Evolutionary conservation across 2,329 filamentous ascomycete genomes (phyloP).

Genomic region (Blumeria graminis): DNA sequence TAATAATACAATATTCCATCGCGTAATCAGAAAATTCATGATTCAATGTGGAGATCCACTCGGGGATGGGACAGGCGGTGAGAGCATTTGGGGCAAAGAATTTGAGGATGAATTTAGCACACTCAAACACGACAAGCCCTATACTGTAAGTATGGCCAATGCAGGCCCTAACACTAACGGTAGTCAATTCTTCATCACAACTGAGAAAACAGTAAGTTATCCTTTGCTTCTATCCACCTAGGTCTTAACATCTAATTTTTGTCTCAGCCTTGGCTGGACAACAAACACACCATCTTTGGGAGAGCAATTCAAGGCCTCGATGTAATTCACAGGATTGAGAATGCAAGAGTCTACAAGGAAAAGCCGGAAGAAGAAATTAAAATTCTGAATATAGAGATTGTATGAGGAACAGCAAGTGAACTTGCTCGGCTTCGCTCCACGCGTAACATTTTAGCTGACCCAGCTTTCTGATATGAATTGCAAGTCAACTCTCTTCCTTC

Average conservation of each 20-base stretch:
- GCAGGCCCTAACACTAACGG: slow-evolving; percentile 88
- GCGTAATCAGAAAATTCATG: slow-evolving; percentile 97
- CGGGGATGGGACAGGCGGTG: slow-evolving; percentile 72
- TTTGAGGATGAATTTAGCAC: slow-evolving; percentile 87
- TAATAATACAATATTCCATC: slow-evolving; percentile 93
- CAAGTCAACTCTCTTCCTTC: too few species aligned
- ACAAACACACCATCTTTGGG: slow-evolving; percentile 91
- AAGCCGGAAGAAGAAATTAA: slow-evolving; percentile 95
- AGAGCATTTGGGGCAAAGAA: slow-evolving; percentile 78
- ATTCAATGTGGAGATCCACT: slow-evolving; percentile 70
- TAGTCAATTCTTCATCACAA: slow-evolving; percentile 96
- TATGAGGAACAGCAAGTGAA: slow-evolving; percentile 5
- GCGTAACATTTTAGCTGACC: too few species aligned
- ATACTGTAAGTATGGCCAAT: slow-evolving; percentile 94
- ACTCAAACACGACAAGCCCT: slow-evolving; percentile 83
- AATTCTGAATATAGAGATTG: slow-evolving; percentile 55
- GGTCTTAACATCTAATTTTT: slow-evolving; percentile 3
- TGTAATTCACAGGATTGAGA: slow-evolving; percentile 90
- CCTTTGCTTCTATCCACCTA: background rate
- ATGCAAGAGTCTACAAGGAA: slow-evolving; percentile 61
- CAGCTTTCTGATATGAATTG: too few species aligned
- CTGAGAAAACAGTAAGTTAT: slow-evolving; percentile 60
- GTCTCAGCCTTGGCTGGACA: slow-evolving; percentile 62
- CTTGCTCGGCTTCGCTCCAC: too few species aligned
- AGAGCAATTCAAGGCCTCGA: slow-evolving; percentile 75